Evolutionary conservation across 305 asterid genomes (phyloP).

Genomic region (Fraxinus floribunda): DNA sequence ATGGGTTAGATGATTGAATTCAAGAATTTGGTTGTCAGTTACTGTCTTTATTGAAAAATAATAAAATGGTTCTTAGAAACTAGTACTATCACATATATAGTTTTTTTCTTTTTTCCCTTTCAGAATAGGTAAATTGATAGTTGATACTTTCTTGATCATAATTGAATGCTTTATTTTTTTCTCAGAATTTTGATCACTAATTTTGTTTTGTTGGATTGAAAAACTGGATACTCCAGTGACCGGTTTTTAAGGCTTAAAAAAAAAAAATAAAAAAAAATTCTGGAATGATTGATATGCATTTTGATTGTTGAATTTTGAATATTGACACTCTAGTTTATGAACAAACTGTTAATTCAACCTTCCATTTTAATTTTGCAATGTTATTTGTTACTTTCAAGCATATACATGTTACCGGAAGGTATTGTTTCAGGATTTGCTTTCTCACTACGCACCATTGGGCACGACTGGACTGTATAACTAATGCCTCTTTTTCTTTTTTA

Average conservation of each 20-base stretch:
- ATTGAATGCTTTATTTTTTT: background rate
- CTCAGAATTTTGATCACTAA: background rate
- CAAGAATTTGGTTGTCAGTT: constrained; percentile 22
- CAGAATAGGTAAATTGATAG: background rate
- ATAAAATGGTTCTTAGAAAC: background rate
- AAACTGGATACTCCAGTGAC: constrained; percentile 9
- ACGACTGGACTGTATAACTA: background rate
- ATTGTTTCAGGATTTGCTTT: background rate
- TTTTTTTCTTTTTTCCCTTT: background rate
- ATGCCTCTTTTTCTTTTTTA: background rate
- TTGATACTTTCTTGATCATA: no score
- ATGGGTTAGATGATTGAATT: constrained; percentile 25
- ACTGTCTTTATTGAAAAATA: constrained; percentile 12
- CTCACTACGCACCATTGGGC: background rate
- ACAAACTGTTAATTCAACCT: background rate
- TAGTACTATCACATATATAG: background rate
- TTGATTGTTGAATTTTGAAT: background rate
- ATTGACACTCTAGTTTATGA: background rate
- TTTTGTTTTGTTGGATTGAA: no score
- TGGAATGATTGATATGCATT: constrained; percentile 7
- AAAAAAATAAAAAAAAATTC: background rate
- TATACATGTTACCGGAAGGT: background rate
- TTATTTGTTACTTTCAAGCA: background rate
- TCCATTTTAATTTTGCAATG: background rate
- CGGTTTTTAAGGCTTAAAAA: background rate